Evolutionary conservation across 2,329 filamentous ascomycete species (phyloP).

Genomic region (Aspergillus novofumigatus): DNA sequence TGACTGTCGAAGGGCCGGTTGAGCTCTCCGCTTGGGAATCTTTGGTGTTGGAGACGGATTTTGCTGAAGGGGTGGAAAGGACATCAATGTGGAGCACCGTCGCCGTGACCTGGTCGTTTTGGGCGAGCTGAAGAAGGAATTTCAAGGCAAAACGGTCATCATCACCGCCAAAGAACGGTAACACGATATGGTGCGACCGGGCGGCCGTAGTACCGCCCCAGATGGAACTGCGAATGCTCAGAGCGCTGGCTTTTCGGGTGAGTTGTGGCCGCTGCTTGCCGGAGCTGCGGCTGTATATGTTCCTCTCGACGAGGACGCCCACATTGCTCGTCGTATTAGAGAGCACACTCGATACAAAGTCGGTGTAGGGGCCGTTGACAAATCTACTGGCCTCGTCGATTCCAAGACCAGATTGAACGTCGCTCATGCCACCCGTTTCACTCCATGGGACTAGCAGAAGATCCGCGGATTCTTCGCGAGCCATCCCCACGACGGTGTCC

Average conservation of each 20-base stretch:
- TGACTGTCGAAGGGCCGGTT: background rate
- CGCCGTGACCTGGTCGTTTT: conserved; percentile 72
- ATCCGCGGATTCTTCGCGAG: conserved; percentile 65
- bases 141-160: conserved; percentile 78
- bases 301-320: conserved; percentile 75
- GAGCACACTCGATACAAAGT: conserved; percentile 69
- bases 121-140: conserved; percentile 77
- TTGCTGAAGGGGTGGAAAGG: conserved; percentile 5
- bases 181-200: conserved; percentile 76
- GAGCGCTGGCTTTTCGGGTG: conserved; percentile 49
- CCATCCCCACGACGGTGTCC: conserved; percentile 68
- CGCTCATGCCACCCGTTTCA: conserved; percentile 70
- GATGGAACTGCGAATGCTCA: conserved; percentile 58
- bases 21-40: background rate
- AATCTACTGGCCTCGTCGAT: conserved; percentile 56
- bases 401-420: conserved; percentile 52
- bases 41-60: conserved; percentile 2
- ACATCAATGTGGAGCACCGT: conserved; percentile 63
- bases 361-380: conserved; percentile 59
- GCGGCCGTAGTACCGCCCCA: conserved; percentile 56
- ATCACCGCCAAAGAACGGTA: conserved; percentile 78
- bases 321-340: conserved; percentile 61
- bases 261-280: conserved; percentile 19
- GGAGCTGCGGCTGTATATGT: conserved; percentile 43
- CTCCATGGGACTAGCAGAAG: conserved; percentile 87